Conservation (phyloP, 2,329 filamentous ascomycete species). For the Trichothecium roseum region DNA sequence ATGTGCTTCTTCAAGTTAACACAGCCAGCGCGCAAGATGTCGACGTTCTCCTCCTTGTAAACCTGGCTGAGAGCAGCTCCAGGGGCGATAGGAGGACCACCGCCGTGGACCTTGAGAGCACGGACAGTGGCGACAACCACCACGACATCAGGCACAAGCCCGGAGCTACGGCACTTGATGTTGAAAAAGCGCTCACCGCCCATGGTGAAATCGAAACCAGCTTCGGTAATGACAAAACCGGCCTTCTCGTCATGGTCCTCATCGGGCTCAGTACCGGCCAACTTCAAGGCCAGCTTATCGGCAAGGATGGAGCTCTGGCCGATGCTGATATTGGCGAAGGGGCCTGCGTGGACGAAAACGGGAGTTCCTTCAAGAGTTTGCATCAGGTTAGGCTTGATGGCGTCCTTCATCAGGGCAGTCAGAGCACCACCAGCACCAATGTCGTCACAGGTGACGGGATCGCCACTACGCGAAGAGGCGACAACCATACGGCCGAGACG, state of each 20-base stretch:
- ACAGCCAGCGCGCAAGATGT: slow-evolving; percentile 80
- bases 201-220: slow-evolving; percentile 99
- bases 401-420: slow-evolving; percentile 92
- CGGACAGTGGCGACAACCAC: slow-evolving; percentile 93
- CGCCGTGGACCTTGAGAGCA: slow-evolving; percentile 93
- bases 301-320: slow-evolving; percentile 92
- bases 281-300: slow-evolving; percentile 90
- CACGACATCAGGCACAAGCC: slow-evolving; percentile 83
- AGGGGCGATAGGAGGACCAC: slow-evolving; percentile 84
- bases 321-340: slow-evolving; percentile 97
- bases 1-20: slow-evolving; percentile 96
- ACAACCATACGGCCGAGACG: slow-evolving; percentile 93
- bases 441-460: slow-evolving; percentile 93
- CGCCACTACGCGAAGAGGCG: slow-evolving; percentile 72
- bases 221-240: slow-evolving; percentile 92
- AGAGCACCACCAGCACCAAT: slow-evolving; percentile 86
- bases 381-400: slow-evolving; percentile 98
- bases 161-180: slow-evolving; percentile 96
- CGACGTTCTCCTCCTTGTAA: slow-evolving; percentile 88
- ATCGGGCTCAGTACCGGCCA: slow-evolving; percentile 85
- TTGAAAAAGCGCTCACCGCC: slow-evolving; percentile 99
- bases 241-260: slow-evolving; percentile 75
- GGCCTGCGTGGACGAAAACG: slow-evolving; percentile 93
- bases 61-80: slow-evolving; percentile 77
- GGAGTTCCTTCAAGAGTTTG: slow-evolving; percentile 95